phyloP scores from a whole-genome alignment of 106 monocot species.

The Dactylorhiza incarnata region DNA sequence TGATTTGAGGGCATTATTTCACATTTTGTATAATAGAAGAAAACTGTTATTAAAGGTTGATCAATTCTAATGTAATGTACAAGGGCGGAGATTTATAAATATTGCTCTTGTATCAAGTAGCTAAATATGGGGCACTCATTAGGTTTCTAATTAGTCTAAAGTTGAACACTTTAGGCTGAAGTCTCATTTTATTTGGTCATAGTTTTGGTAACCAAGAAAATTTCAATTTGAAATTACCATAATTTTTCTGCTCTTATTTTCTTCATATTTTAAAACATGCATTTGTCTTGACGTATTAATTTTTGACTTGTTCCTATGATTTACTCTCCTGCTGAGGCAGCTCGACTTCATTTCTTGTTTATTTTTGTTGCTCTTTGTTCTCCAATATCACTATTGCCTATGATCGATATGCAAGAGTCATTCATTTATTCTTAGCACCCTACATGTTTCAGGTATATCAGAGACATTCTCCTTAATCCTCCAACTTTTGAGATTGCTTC shows the following conservation, averaged over 20 bases:
- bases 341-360: not conserved
- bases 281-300: not conserved
- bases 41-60: no score
- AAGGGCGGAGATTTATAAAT: no score
- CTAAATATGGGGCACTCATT: no score
- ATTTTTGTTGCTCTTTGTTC: not conserved
- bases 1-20: no score
- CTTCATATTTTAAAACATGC: not conserved
- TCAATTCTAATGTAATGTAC: no score
- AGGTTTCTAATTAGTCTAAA: no score
- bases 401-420: not conserved
- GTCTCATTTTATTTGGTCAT: no score
- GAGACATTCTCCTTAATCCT: constrained; percentile 92
- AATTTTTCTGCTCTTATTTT: not conserved
- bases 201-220: no score
- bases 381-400: not conserved
- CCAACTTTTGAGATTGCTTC: constrained; percentile 70
- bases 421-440: not conserved
- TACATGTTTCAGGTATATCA: constrained; percentile 58
- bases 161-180: no score
- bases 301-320: not conserved
- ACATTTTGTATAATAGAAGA: no score
- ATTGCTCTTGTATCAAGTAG: no score
- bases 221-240: not conserved
- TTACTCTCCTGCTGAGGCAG: not conserved